These are phyloP conservation scores for Buxus sempervirens DNA, from an alignment of 164 flowering plant species.

Conservation along the genomic window DNA sequence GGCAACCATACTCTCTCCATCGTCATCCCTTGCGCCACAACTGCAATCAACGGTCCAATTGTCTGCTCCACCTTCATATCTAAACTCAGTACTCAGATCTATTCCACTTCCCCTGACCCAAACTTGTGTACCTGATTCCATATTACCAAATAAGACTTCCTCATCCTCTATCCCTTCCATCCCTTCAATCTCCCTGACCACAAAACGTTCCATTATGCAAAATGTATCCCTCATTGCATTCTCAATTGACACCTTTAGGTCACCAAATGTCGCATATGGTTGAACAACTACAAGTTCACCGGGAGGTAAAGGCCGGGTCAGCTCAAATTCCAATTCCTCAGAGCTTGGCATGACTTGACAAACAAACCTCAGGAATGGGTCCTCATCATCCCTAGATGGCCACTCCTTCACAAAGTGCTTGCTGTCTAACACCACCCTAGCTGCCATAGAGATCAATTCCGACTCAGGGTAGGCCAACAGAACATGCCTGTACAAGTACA, in stretches of 20 bases:
- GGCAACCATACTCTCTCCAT: slow-evolving; percentile 52
- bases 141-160: slow-evolving; percentile 48
- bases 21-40: slow-evolving; percentile 32
- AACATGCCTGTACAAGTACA: slow-evolving; percentile 39
- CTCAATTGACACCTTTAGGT: slow-evolving; percentile 52
- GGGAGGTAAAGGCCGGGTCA: slow-evolving; percentile 18
- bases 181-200: slow-evolving; percentile 45
- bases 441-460: slow-evolving; percentile 32
- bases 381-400: slow-evolving; percentile 59
- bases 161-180: slow-evolving; percentile 36
- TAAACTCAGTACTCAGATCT: slow-evolving; percentile 28
- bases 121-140: slow-evolving; percentile 54
- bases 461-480: slow-evolving; percentile 39
- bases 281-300: slow-evolving; percentile 63
- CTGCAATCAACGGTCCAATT: slow-evolving; percentile 31
- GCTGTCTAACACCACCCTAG: slow-evolving; percentile 46
- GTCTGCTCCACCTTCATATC: slow-evolving; percentile 59
- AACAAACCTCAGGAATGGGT: slow-evolving; percentile 46
- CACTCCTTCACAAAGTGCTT: slow-evolving; percentile 76
- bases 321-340: slow-evolving; percentile 18
- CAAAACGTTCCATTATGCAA: slow-evolving; percentile 40
- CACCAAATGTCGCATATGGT: slow-evolving; percentile 55
- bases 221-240: slow-evolving; percentile 70
- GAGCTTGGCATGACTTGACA: slow-evolving; percentile 38
- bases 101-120: slow-evolving; percentile 54